Base-by-base conservation (phyloP, 2,329 filamentous ascomycete genomes). In the Dactylellina haptotyla region DNA sequence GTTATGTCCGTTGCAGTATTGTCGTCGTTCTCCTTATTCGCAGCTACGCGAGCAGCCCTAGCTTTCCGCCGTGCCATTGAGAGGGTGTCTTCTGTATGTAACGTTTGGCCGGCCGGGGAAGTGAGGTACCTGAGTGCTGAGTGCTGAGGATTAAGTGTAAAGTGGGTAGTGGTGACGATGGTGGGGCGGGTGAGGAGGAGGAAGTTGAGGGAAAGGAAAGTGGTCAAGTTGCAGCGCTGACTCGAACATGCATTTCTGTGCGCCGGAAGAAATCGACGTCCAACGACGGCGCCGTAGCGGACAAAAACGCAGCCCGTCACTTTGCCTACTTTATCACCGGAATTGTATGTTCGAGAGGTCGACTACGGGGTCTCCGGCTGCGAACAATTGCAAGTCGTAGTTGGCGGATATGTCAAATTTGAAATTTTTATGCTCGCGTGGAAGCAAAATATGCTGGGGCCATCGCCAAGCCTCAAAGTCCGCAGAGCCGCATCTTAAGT, bases 51-150 rank as follows among this genome's bases (percentile, higher is more conserved):
- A 2, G 64, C 64, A 20, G 54, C 56, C 51, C 53, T 28, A 9
- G 66, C 53, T 23, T 72, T 72, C 30, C 59, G 53, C n/a, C 61
- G 28, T 4, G 67, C 46, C 67, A 72, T 72, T 53, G 50, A 26
- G 39, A 16, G 10, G 18, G 16, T 53, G 23, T 71, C 48, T n/a
- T n/a, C n/a, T n/a, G n/a, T n/a, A n/a, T n/a, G n/a, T n/a, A n/a
- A n/a, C n/a, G n/a, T n/a, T n/a, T n/a, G n/a, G n/a, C n/a, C n/a
- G n/a, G n/a, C n/a, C n/a, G n/a, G n/a, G n/a, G n/a, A n/a, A n/a
- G n/a, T n/a, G n/a, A n/a, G n/a, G n/a, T n/a, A n/a, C n/a, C n/a
- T n/a, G n/a, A n/a, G n/a, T n/a, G n/a, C n/a, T n/a, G n/a, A n/a
- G n/a, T n/a, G n/a, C n/a, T n/a, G n/a, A n/a, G n/a, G n/a, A n/a